Evolutionary conservation across 805 yeast genomes (phyloP).

Genomic region (Yarrowia sp.): DNA sequence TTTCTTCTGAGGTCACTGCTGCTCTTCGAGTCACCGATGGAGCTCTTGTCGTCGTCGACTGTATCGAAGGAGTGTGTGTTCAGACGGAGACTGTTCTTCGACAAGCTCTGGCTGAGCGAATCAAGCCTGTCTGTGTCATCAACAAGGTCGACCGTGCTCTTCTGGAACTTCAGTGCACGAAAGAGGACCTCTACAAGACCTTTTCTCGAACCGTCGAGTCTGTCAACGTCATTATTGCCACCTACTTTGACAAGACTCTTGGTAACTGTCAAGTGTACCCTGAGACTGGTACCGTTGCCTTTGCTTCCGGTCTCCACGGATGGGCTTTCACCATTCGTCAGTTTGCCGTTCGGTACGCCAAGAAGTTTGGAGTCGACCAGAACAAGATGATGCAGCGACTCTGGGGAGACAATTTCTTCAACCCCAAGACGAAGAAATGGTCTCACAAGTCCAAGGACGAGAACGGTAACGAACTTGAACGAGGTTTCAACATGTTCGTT

Average conservation of each 20-base stretch:
- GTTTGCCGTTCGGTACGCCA: constrained; percentile 96
- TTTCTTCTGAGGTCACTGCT: constrained; percentile 99
- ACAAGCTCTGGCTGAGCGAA: constrained; percentile 99
- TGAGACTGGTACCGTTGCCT: constrained; percentile 98
- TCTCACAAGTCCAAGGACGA: constrained; percentile 94
- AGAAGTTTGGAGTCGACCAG: constrained; percentile 99
- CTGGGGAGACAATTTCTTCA: constrained; percentile 99
- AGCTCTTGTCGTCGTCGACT: constrained; percentile 98
- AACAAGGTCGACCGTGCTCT: constrained; percentile 99
- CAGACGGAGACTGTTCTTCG: constrained; percentile 99
- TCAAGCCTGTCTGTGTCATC: constrained; percentile 97
- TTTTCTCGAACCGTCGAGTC: constrained; percentile 99
- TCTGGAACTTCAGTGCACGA: constrained; percentile 96
- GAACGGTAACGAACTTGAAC: constrained; percentile 92
- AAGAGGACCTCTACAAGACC: constrained; percentile 98
- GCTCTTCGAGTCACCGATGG: constrained; percentile 99
- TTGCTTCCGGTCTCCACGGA: constrained; percentile 99
- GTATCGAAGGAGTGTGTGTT: constrained; percentile 99
- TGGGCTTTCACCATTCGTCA: constrained; percentile 99
- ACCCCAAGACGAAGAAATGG: constrained; percentile 99
- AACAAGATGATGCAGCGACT: constrained; percentile 97
- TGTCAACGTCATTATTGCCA: constrained; percentile 96
- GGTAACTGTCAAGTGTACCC: constrained; percentile 99
- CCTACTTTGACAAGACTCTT: constrained; percentile 85
- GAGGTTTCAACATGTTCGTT: constrained; percentile 99